Base-by-base conservation (phyloP, 345 rosid genomes). In the Dovyalis caffra region DNA sequence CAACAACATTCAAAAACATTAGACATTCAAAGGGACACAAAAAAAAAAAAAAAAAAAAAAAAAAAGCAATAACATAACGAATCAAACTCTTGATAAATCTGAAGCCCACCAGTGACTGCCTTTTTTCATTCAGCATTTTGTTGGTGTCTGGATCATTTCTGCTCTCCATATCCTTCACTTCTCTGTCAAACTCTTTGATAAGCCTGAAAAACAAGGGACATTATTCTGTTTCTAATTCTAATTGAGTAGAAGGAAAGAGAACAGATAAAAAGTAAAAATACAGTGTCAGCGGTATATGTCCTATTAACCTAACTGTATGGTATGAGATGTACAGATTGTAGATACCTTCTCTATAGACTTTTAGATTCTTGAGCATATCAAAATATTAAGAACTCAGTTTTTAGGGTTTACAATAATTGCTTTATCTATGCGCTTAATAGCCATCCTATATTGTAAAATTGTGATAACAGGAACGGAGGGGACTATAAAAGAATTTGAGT, bases 121-220 rank as follows among this genome's bases (percentile, higher is more conserved):
- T 92, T 85, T 90, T 89, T 74, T 95, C 99, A 69, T 74, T 92
- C 76, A 95, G 86, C 87, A 85, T 88, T 66, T 76, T 87, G 74
- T 83, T 88, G 76, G 93, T 90, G 70, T 80, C 79, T 60, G 85
- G 85, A 77, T 92, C 92, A 74, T 85, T 90, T 81, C 85, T 82
- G 6, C 85, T 66, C 84, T 92, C 99, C 85, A 84, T 28, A 37
- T 86, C 87, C 82, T 90, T 92, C 64, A 88, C 87, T 88, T 89
- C 97, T 77, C 84, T 79, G 74, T 95, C 99, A 77, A 92, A 95
- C 70, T 95, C 99, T 80, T 92, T 95, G 69, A 95, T 90, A 80
- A 95, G 97, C 87, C 99, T 95, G 89, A 76, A 79, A 78, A 51
- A 76, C 58, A 49, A 71, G 31, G 57, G 66, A 74, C 14, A n/a